Conservation (phyloP, 2,329 filamentous ascomycete genomes). For the Orbilia oligospora region DNA sequence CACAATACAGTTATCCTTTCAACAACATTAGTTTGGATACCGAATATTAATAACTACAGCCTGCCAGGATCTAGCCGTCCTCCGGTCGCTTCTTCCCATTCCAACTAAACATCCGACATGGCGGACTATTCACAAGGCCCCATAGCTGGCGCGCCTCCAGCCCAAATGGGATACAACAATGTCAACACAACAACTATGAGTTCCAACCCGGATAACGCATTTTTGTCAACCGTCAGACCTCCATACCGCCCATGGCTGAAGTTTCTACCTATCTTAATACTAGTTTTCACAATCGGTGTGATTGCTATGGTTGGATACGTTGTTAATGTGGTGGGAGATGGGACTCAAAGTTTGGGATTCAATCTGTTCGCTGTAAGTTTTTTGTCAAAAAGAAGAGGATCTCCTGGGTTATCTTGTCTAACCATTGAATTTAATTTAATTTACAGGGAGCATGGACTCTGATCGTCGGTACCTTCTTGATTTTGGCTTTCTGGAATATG, state of each 20-base stretch:
- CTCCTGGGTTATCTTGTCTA: neutral
- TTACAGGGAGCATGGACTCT: conserved; percentile 41
- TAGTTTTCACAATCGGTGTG: conserved; percentile 40
- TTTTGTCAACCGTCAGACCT: conserved; percentile 24
- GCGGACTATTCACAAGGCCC: conserved; percentile 50
- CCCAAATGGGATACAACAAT: conserved; percentile 19
- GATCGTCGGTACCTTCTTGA: conserved; percentile 30
- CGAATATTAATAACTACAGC: conserved; percentile 1
- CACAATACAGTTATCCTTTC: neutral
- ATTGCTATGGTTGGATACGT: conserved; percentile 50
- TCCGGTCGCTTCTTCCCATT: conserved; percentile 18
- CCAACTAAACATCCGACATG: conserved; percentile 33
- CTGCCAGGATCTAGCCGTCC: conserved; percentile 11
- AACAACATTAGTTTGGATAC: conserved; percentile 5
- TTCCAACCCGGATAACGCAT: conserved; percentile 11
- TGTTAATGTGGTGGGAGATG: neutral
- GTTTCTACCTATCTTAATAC: conserved; percentile 27
- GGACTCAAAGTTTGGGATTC: conserved; percentile 39
- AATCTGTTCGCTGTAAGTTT: conserved; percentile 49
- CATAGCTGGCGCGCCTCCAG: conserved; percentile 40
- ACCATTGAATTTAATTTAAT: neutral
- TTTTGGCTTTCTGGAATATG: conserved; percentile 42
- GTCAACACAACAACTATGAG: conserved; percentile 15
- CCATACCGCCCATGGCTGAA: conserved; percentile 40
- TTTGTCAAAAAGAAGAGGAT: too few species aligned